Base-by-base conservation (phyloP, 371 early-diverging fungal genomes). In the Conidiobolus incongruus region DNA sequence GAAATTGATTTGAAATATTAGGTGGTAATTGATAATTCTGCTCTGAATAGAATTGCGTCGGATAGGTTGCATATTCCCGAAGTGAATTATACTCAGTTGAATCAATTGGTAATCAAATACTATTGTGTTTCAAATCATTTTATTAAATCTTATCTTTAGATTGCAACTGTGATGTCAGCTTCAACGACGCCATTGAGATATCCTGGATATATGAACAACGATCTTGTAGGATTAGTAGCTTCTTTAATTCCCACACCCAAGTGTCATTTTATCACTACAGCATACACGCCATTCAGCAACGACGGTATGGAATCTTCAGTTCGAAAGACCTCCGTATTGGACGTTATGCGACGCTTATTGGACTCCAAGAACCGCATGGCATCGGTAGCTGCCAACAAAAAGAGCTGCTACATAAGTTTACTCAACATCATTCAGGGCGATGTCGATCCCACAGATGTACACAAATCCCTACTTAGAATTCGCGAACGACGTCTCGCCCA, bases 151-250 rank as follows among this genome's bases (percentile, higher is more conserved):
- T 26, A 26, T 26, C 8, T 8, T 8, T 26, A 26, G 26, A 74
- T 93, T 4, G 88, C 98, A 6, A 93, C 98, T 1, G 98, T 98
- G 33, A 94, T 97, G 80, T 77, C 88, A 36, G 92, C 99, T 20
- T 82, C 84, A 53, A 99, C 98, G n/a, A 80, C 84, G 3, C 96
- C 98, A 6, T 59, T 99, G 24, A 72, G 99, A 43, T 99, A 96
- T 67, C 99, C 99, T 8, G 87, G 92, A 38, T 96, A 97, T 59
- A 93, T 95, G 90, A 96, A 95, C 63, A 94, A 93, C 54, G 99
- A 99, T 57, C 65, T 94, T 24, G 83, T 87, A 5, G 84, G 95
- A 40, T 75, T 99, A 55, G 68, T 96, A 4, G 82, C 93, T 1
- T 82, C 89, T 0, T 66, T 95, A 36, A 89, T 97, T 43, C 99